These are phyloP conservation scores for Linum trigynum DNA, from an alignment of 345 rosid species.

Conservation along the genomic window DNA sequence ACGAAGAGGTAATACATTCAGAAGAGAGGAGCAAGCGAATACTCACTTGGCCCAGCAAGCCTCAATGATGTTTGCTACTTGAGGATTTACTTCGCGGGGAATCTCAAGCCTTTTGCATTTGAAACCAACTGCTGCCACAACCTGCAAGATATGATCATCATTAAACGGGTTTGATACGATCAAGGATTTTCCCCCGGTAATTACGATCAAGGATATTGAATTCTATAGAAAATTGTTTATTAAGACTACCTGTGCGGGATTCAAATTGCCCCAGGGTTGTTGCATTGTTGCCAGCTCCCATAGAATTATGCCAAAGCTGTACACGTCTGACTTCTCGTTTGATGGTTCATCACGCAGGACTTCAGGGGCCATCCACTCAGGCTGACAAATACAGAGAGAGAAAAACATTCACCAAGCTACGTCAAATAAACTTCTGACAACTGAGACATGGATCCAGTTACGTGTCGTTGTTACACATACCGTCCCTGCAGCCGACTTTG, in stretches of 20 bases:
- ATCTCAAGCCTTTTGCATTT: slow-evolving; percentile 85
- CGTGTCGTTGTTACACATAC: slow-evolving; percentile 44
- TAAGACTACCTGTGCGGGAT: slow-evolving; percentile 77
- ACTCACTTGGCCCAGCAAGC: slow-evolving; percentile 89
- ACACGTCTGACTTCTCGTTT: slow-evolving; percentile 88
- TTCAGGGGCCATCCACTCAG: slow-evolving; percentile 99
- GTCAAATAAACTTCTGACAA: neutral
- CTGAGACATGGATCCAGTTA: slow-evolving; percentile 9
- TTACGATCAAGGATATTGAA: neutral
- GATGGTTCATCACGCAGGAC: slow-evolving; percentile 95
- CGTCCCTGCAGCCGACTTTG: slow-evolving; percentile 99
- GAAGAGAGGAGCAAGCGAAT: neutral
- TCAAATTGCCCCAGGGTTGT: slow-evolving; percentile 91
- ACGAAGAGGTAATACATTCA: neutral
- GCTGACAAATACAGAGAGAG: slow-evolving; percentile 33
- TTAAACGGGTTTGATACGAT: too few species aligned
- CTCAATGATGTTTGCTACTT: slow-evolving; percentile 73
- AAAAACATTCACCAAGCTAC: slow-evolving; percentile 11
- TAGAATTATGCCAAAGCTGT: slow-evolving; percentile 93
- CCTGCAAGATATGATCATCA: slow-evolving; percentile 33
- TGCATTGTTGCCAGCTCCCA: slow-evolving; percentile 98
- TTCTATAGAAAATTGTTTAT: neutral
- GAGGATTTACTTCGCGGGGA: slow-evolving; percentile 72
- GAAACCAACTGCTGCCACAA: slow-evolving; percentile 99
- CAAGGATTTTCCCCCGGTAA: neutral